Evolutionary conservation across 768 basidiomycete genomes (phyloP).

Genomic region (Dacryopinax primogenitus): DNA sequence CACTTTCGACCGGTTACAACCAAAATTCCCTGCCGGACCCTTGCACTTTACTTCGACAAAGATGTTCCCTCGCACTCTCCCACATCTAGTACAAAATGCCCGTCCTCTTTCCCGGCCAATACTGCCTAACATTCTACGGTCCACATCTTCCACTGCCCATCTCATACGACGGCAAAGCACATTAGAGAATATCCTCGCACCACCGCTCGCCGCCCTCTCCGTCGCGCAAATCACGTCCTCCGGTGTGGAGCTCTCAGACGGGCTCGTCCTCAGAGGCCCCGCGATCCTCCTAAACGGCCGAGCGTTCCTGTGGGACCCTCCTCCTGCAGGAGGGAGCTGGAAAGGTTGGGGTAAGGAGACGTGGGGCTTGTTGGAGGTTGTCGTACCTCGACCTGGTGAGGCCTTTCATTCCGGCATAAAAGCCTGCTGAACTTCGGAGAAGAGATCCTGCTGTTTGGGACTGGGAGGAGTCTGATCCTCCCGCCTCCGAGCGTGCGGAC

Average conservation of each 20-base stretch:
- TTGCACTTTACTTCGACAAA: too few species aligned
- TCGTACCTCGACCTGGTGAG: conserved; percentile 77
- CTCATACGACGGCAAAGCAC: too few species aligned
- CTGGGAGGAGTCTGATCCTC: conserved; percentile 56
- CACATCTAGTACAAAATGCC: too few species aligned
- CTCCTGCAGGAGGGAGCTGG: conserved; percentile 38
- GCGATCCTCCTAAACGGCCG: conserved; percentile 77
- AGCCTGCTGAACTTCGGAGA: not conserved
- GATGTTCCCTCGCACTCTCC: too few species aligned
- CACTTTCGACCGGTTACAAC: too few species aligned
- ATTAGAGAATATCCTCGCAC: not conserved
- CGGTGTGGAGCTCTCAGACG: conserved; percentile 64
- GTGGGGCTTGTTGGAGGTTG: conserved; percentile 68
- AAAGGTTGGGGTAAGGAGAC: conserved; percentile 58
- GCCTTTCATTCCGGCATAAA: not conserved
- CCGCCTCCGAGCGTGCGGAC: conserved; percentile 54
- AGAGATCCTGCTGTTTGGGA: conserved; percentile 89
- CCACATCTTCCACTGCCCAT: too few species aligned
- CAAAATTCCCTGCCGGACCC: too few species aligned
- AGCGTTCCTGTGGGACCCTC: conserved; percentile 84
- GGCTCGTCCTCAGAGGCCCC: conserved; percentile 60
- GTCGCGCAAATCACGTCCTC: conserved; percentile 49
- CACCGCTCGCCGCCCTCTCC: conserved; percentile 49
- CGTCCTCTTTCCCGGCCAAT: too few species aligned
- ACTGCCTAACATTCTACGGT: too few species aligned